phyloP scores from a whole-genome alignment of 169 alveolate genomes.

The Cytauxzoon felis region DNA sequence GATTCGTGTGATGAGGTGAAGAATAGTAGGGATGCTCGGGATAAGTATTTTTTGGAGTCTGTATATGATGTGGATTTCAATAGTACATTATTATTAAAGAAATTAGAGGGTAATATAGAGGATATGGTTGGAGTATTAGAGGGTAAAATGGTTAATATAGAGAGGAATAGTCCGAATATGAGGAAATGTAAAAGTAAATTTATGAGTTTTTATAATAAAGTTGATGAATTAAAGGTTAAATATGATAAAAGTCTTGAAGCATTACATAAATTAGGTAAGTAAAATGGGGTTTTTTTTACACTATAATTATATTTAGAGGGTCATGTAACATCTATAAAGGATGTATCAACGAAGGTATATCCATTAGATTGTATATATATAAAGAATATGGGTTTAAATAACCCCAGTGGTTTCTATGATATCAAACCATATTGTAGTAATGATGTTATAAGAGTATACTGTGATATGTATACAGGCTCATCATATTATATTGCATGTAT shows the following conservation, averaged over 20 bases:
- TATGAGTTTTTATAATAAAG: slow-evolving; percentile 33
- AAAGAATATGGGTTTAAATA: slow-evolving; percentile 69
- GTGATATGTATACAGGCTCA: slow-evolving; percentile 81
- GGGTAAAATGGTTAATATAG: slow-evolving; percentile 33
- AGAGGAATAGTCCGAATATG: slow-evolving; percentile 33
- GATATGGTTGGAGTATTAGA: slow-evolving; percentile 45
- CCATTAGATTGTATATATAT: slow-evolving; percentile 79
- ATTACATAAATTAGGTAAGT: slow-evolving; percentile 25
- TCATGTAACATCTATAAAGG: background rate
- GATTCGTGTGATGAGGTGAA: slow-evolving; percentile 81
- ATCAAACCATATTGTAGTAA: slow-evolving; percentile 78
- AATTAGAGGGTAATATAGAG: slow-evolving; percentile 37
- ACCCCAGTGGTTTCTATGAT: slow-evolving; percentile 84
- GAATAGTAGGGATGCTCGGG: slow-evolving; percentile 82
- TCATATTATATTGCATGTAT: slow-evolving; percentile 71
- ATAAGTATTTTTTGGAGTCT: slow-evolving; percentile 81
- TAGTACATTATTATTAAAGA: slow-evolving; percentile 63
- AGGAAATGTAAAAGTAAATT: slow-evolving; percentile 40
- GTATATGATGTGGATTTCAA: slow-evolving; percentile 78
- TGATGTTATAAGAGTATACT: slow-evolving; percentile 78
- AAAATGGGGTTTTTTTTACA: background rate
- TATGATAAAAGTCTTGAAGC: slow-evolving; percentile 24
- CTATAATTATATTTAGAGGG: background rate
- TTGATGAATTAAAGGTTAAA: slow-evolving; percentile 23
- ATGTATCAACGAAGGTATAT: slow-evolving; percentile 40